Evolutionary conservation across 2,329 filamentous ascomycete species (phyloP).

Genomic region (Aphanoascus verrucosus): DNA sequence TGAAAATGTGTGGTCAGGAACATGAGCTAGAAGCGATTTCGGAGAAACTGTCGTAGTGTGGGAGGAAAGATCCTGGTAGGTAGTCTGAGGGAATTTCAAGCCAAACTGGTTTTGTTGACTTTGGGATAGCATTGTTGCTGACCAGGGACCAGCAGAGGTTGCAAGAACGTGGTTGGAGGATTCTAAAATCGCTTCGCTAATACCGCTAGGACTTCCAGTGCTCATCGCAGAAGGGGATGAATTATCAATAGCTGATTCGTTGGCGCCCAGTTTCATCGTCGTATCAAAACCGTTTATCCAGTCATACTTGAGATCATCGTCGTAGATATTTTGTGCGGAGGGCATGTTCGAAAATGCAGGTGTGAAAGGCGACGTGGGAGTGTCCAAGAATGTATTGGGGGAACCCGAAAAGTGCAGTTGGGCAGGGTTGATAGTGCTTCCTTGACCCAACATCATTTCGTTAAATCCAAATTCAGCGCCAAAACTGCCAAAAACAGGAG

Average conservation of each 20-base stretch:
- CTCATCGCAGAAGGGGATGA: slow-evolving; percentile 95
- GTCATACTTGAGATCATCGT: slow-evolving; percentile 65
- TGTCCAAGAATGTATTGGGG: slow-evolving; percentile 44
- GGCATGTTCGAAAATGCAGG: slow-evolving; percentile 33
- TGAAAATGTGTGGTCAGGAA: slow-evolving; percentile 63
- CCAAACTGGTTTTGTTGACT: slow-evolving; percentile 61
- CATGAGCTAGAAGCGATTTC: slow-evolving; percentile 58
- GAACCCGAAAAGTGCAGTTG: slow-evolving; percentile 52
- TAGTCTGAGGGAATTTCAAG: slow-evolving; percentile 61
- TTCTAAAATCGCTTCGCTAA: slow-evolving; percentile 85
- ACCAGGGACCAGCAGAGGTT: slow-evolving; percentile 54
- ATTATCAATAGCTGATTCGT: slow-evolving; percentile 75
- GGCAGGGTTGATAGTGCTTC: slow-evolving; percentile 52
- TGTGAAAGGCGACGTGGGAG: slow-evolving; percentile 33
- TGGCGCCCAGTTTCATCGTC: slow-evolving; percentile 59
- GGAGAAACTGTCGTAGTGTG: slow-evolving; percentile 64
- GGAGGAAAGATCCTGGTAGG: slow-evolving; percentile 65
- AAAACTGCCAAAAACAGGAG: slow-evolving; percentile 59
- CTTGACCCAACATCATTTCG: slow-evolving; percentile 55
- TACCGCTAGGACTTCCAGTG: slow-evolving; percentile 81
- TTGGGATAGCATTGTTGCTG: slow-evolving; percentile 57
- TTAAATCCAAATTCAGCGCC: slow-evolving; percentile 60
- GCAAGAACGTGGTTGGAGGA: slow-evolving; percentile 53
- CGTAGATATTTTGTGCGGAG: slow-evolving; percentile 47
- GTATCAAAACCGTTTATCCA: slow-evolving; percentile 78